These are phyloP conservation scores for Aspergillus heteromorphus DNA, from an alignment of 495 filamentous ascomycete genomes.

Conservation along the genomic window DNA sequence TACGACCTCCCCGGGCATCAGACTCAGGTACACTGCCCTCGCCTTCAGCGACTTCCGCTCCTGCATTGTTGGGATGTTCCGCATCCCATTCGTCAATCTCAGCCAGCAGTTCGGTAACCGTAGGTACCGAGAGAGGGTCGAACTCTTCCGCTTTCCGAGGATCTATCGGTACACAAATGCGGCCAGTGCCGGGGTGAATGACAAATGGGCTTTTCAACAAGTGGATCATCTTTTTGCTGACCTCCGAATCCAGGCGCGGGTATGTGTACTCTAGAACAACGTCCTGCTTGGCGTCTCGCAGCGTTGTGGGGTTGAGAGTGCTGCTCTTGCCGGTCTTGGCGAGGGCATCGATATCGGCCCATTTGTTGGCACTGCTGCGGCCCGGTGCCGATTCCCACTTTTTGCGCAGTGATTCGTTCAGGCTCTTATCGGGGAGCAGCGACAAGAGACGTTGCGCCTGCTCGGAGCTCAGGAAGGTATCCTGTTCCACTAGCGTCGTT, in stretches of 20 bases:
- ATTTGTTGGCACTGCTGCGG: constrained; percentile 71
- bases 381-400: constrained; percentile 86
- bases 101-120: constrained; percentile 67
- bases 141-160: constrained; percentile 63
- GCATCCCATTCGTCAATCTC: constrained; percentile 78
- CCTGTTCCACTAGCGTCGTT: constrained; percentile 76
- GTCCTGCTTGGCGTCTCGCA: constrained; percentile 89
- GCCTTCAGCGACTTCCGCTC: constrained; percentile 28
- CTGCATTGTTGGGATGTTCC: constrained; percentile 26
- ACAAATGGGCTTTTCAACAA: constrained; percentile 95
- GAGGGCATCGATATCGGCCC: constrained; percentile 85
- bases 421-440: constrained; percentile 68
- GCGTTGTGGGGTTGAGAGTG: constrained; percentile 54
- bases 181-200: constrained; percentile 87
- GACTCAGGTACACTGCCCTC: constrained; percentile 35
- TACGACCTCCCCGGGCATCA: constrained; percentile 37
- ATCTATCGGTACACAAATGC: constrained; percentile 94
- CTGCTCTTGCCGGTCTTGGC: constrained; percentile 68
- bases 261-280: constrained; percentile 96
- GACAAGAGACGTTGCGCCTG: constrained; percentile 68
- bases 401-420: constrained; percentile 71
- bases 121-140: constrained; percentile 82
- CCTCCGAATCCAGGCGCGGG: constrained; percentile 92
- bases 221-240: constrained; percentile 96
- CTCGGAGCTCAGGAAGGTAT: constrained; percentile 68